Evolutionary conservation across 2,329 filamentous ascomycete genomes (phyloP).

Genomic region (Trichoderma lentiforme): DNA sequence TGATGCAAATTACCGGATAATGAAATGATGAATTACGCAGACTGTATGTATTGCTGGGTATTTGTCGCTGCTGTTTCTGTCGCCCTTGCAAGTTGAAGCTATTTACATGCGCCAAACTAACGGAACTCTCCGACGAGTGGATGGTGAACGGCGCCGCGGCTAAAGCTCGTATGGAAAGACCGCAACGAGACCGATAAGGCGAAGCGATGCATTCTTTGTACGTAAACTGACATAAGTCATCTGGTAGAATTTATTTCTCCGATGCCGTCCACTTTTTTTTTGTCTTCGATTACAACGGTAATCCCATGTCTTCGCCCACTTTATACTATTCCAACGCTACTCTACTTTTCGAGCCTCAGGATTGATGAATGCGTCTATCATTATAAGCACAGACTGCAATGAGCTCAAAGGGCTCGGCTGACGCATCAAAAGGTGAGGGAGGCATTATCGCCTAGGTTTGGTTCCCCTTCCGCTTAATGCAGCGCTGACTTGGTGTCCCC

Average conservation of each 20-base stretch:
- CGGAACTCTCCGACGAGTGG: neutral
- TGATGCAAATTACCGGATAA: neutral
- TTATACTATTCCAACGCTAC: neutral
- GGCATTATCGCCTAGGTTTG: neutral
- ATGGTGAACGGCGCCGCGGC: neutral
- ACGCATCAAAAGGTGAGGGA: conserved; percentile 9
- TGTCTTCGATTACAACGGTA: neutral
- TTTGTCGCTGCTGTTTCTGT: neutral
- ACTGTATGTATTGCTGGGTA: neutral
- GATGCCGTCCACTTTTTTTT: conserved; percentile 11
- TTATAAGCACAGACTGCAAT: conserved; percentile 4
- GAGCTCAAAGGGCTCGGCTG: conserved; percentile 15
- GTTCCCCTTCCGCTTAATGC: neutral
- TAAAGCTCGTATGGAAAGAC: neutral
- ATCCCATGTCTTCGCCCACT: neutral
- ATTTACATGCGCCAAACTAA: neutral
- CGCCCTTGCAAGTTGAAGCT: neutral
- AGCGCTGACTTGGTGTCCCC: neutral
- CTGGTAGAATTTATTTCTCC: conserved; percentile 8
- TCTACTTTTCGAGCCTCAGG: neutral
- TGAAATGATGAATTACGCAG: neutral
- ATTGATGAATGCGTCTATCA: conserved; percentile 9
- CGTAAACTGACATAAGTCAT: neutral
- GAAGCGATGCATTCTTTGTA: neutral
- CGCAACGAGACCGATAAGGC: neutral